These are phyloP conservation scores for Saccharomyces hybrid DNA, from an alignment of 1,139 yeast species.

Conservation along the genomic window DNA sequence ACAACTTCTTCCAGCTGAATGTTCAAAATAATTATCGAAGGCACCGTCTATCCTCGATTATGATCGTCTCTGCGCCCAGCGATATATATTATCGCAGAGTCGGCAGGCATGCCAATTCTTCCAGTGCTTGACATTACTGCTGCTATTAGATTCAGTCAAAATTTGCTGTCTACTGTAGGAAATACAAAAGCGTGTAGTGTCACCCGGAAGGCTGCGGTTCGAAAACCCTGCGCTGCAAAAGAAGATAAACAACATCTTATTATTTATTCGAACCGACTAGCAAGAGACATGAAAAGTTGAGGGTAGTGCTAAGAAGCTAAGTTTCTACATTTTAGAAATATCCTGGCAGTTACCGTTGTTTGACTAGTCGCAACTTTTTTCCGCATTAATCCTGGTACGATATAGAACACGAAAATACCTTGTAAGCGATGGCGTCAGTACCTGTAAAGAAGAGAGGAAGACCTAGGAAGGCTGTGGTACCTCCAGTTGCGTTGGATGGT, in stretches of 20 bases:
- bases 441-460: constrained; percentile 8
- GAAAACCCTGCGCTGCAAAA: constrained; percentile 4
- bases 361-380: too few species aligned
- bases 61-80: neutral
- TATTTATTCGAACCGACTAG: neutral
- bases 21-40: neutral
- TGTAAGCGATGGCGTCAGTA: neutral
- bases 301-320: too few species aligned
- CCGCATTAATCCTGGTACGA: too few species aligned
- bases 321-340: too few species aligned
- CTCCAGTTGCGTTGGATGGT: neutral
- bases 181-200: neutral
- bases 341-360: too few species aligned
- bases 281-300: too few species aligned
- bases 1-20: neutral
- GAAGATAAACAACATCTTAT: neutral
- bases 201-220: constrained; percentile 2
- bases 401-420: too few species aligned
- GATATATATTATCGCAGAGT: neutral
- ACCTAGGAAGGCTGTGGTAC: constrained; percentile 3
- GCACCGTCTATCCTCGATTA: neutral
- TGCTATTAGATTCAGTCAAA: neutral
- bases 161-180: neutral
- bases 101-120: neutral
- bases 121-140: neutral